Percentiles rank a stretch among this genome's conserved stretches.
Conservation (phyloP, 805 yeast genomes). For the Nakazawaea anatomiae region DNA sequence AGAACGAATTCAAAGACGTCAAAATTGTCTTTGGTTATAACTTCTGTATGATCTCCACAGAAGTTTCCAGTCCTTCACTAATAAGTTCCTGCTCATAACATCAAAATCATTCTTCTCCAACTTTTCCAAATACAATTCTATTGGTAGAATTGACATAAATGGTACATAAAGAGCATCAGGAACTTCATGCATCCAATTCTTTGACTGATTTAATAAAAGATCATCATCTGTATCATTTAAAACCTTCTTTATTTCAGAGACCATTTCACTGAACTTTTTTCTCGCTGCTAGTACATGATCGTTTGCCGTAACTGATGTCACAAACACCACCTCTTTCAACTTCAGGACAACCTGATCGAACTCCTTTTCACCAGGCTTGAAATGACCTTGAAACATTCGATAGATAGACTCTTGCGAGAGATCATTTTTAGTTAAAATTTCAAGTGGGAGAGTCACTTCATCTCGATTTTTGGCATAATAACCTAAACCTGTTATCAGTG, state of each 20-base stretch:
- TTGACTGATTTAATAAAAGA: slow-evolving; percentile 21
- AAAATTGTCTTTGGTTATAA: slow-evolving; percentile 35
- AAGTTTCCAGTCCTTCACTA: slow-evolving; percentile 55
- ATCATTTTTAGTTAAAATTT: slow-evolving; percentile 43
- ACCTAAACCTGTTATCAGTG: slow-evolving; percentile 52
- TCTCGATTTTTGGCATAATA: slow-evolving; percentile 49
- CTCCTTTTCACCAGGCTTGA: slow-evolving; percentile 22
- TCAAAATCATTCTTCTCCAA: slow-evolving; percentile 65
- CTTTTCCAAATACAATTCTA: slow-evolving; percentile 51
- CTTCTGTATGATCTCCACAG: slow-evolving; percentile 54
- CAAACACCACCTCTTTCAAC: slow-evolving; percentile 57
- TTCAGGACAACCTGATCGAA: slow-evolving; percentile 24
- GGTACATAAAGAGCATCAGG: slow-evolving; percentile 69
- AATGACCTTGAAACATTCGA: slow-evolving; percentile 39
- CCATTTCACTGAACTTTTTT: slow-evolving; percentile 37
- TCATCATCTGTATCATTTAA: slow-evolving; percentile 20
- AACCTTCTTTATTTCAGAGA: slow-evolving; percentile 27
- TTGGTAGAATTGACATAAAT: slow-evolving; percentile 61
- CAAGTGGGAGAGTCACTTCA: slow-evolving; percentile 57
- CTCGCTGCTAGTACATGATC: slow-evolving; percentile 74
- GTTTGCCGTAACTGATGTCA: slow-evolving; percentile 69
- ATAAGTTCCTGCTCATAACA: slow-evolving; percentile 36
- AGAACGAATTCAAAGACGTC: slow-evolving; percentile 7
- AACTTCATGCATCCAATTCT: slow-evolving; percentile 36
- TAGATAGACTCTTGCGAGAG: slow-evolving; percentile 62